These are phyloP conservation scores for Bipolaris zeicola DNA, from an alignment of 2,329 filamentous ascomycete genomes.

Conservation along the genomic window DNA sequence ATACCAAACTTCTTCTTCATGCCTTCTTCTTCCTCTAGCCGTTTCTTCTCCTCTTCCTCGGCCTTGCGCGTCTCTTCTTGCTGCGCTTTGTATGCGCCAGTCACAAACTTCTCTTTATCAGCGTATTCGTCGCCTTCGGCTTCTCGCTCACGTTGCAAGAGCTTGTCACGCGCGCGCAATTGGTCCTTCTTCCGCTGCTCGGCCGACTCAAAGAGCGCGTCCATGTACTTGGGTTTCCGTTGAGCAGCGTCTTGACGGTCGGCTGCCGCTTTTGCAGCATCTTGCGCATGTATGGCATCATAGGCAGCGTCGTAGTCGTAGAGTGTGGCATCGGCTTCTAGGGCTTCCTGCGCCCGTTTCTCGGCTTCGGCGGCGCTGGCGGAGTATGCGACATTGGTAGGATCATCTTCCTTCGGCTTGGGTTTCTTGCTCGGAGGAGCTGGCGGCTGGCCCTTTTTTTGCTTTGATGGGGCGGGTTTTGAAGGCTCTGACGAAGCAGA, in stretches of 20 bases:
- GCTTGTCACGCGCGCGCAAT: constrained; percentile 78
- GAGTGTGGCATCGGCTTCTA: constrained; percentile 71
- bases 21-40: constrained; percentile 68
- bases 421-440: constrained; percentile 48
- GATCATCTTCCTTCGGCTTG: constrained; percentile 39
- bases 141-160: constrained; percentile 76
- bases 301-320: constrained; percentile 88
- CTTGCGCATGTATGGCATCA: constrained; percentile 69
- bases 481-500: constrained; percentile 24
- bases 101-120: constrained; percentile 86
- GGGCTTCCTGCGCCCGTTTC: constrained; percentile 67
- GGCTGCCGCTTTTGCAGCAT: constrained; percentile 62
- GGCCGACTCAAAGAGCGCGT: constrained; percentile 72
- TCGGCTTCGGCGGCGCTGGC: constrained; percentile 68
- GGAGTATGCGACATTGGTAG: constrained; percentile 63
- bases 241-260: constrained; percentile 61
- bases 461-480: constrained; percentile 39
- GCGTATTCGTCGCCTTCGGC: constrained; percentile 80
- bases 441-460: constrained; percentile 44
- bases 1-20: constrained; percentile 73
- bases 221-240: constrained; percentile 79
- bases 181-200: constrained; percentile 78
- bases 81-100: constrained; percentile 79
- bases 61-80: constrained; percentile 74
- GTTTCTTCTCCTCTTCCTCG: constrained; percentile 72